phyloP scores from a whole-genome alignment of 305 asterid genomes.

The Rubia balearica region DNA sequence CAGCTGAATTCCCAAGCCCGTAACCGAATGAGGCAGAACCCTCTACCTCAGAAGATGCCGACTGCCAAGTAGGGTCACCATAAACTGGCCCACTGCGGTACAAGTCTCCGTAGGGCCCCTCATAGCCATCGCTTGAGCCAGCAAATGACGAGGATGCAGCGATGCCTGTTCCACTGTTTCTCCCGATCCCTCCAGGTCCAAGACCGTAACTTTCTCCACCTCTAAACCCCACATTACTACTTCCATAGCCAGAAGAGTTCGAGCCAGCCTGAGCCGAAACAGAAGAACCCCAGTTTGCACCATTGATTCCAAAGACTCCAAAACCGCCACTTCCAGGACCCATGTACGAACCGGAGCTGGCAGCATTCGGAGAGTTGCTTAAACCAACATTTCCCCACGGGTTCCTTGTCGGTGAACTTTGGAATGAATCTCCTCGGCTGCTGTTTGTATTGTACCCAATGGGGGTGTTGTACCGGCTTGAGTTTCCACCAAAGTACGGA shows the following conservation, averaged over 20 bases:
- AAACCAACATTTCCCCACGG: conserved; percentile 62
- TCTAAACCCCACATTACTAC: conserved; percentile 49
- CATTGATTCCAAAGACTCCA: conserved; percentile 64
- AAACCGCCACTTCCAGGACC: conserved; percentile 64
- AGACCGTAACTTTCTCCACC: conserved; percentile 58
- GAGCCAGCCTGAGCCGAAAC: conserved; percentile 47
- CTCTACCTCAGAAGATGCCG: conserved; percentile 54
- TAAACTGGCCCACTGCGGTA: conserved; percentile 61
- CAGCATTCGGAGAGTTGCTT: conserved; percentile 44
- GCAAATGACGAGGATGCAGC: conserved; percentile 48
- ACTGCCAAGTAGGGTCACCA: conserved; percentile 77
- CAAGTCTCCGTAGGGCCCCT: conserved; percentile 64
- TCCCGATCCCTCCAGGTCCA: conserved; percentile 68
- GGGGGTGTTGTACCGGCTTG: conserved; percentile 48
- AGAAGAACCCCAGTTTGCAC: conserved; percentile 61
- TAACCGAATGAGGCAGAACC: conserved; percentile 64
- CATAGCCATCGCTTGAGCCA: conserved; percentile 50
- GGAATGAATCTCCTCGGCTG: conserved; percentile 46
- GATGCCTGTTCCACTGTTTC: conserved; percentile 44
- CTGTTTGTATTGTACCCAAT: conserved; percentile 45
- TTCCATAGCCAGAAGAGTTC: conserved; percentile 41
- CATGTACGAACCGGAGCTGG: conserved; percentile 53
- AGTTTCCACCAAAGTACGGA: conserved; percentile 47
- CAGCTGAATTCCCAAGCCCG: conserved; percentile 56
- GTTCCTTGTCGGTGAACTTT: conserved; percentile 24